These are phyloP conservation scores for Nepenthes mirabilis DNA, from an alignment of 148 eudicot species.

Conservation along the genomic window DNA sequence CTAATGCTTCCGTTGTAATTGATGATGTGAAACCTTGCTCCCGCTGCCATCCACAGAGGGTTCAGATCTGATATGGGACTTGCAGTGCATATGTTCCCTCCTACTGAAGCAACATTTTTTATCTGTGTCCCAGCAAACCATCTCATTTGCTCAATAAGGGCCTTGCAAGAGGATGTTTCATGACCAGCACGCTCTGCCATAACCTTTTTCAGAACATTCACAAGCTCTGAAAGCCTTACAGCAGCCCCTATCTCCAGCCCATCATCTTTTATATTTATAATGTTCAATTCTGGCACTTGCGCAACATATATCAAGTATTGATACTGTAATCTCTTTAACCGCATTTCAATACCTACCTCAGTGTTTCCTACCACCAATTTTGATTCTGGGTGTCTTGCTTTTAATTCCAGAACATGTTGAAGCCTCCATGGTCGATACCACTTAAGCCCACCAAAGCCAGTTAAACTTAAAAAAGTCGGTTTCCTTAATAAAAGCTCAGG, in stretches of 20 bases:
- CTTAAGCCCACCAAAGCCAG: constrained; percentile 64
- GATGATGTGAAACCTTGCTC: constrained; percentile 71
- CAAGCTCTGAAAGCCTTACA: constrained; percentile 68
- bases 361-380: constrained; percentile 81
- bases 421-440: constrained; percentile 76
- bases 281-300: constrained; percentile 71
- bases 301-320: constrained; percentile 63
- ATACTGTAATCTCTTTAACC: constrained; percentile 73
- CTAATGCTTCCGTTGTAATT: constrained; percentile 62
- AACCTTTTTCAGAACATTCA: constrained; percentile 29
- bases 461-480: constrained; percentile 40
- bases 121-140: constrained; percentile 99
- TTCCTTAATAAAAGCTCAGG: constrained; percentile 69
- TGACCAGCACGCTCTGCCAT: constrained; percentile 36
- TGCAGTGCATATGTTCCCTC: constrained; percentile 95
- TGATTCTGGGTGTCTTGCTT: constrained; percentile 63
- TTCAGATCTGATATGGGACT: constrained; percentile 98
- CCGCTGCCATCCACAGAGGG: constrained; percentile 94
- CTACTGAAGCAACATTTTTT: constrained; percentile 93
- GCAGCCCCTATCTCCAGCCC: constrained; percentile 95
- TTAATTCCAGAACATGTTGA: constrained; percentile 73
- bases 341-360: constrained; percentile 89
- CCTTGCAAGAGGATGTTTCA: constrained; percentile 69
- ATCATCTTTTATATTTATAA: constrained; percentile 47
- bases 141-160: constrained; percentile 76